Evolutionary conservation across 805 yeast genomes (phyloP), one percentile per base, ranked within the genome.

Genomic region (Candida fluviatilis): DNA sequence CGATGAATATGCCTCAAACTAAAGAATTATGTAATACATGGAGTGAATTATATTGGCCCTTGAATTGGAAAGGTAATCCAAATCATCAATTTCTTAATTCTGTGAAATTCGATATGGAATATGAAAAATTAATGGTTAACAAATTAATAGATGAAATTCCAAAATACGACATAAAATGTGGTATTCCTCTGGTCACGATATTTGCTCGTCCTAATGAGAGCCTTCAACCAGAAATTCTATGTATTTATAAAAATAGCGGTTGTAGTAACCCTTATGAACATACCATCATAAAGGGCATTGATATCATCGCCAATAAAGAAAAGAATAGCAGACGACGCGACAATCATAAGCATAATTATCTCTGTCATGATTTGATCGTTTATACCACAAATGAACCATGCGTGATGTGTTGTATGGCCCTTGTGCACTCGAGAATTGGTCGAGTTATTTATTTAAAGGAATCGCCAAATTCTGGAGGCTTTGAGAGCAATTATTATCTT

Each of bases 311-410:
- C 0, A 57, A 55, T 3, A 42, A 48, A 1, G 93, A 84, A 50
- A 58, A 57, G 18, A 35, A 51, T 11, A 59, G 72, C 34, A 61
- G 83, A 31, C 23, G 34, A 33, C 25, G 17, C 2, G 23, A 32
- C 2, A 18, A 18, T 2, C 18, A 28, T 13, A 39, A 42, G 10
- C 34, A 31, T 12, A 53, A 57, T 21, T 93, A 93, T 53, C 69
- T 93, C 2, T 90, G 98, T 54, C 74, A 82, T 25, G 76, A 81
- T 38, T 72, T 79, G 47, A 80, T 85, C 43, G 88, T 93, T 0
- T 88, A 84, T 54, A 84, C 95, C 1, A 84, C 96, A 0, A 95
- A 89, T 55, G 99, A 93, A 58, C 99, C 99, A 0, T 93, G 99
- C 52, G 76, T 87, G 0, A 93, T 91, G 97, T 93, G 99, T 54